A percentile compares a stretch with the other conserved stretches of the same genome.
Conservation (phyloP, 2,329 filamentous ascomycete species). For the Penicillium sp. region DNA sequence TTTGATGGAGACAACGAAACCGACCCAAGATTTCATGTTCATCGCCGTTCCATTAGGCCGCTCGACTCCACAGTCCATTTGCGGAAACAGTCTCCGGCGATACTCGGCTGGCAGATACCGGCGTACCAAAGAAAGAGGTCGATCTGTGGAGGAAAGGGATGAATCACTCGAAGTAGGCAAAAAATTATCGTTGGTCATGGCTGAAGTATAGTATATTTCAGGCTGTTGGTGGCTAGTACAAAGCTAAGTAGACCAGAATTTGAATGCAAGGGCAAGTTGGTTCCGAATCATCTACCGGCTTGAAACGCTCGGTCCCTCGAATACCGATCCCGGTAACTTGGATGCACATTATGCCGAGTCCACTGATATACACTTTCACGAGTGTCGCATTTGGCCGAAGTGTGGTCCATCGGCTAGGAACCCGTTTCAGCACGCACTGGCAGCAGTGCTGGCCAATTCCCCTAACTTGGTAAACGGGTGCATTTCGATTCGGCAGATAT, state of each 20-base stretch:
- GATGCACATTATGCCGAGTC: not conserved
- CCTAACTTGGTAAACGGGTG: not conserved
- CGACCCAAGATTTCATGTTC: not conserved
- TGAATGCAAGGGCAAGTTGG: no score
- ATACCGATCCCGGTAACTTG: not conserved
- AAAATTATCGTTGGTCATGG: not conserved
- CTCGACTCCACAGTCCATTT: not conserved
- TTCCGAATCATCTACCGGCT: no score
- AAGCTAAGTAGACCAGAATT: no score
- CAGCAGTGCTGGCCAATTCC: no score
- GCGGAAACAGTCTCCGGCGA: not conserved
- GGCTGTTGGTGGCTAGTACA: no score
- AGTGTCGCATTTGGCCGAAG: not conserved
- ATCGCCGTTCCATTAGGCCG: not conserved
- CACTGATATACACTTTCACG: slow-evolving; percentile 1
- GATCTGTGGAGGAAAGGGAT: not conserved
- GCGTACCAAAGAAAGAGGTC: not conserved
- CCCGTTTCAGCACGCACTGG: no score
- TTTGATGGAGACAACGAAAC: not conserved
- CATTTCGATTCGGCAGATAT: no score
- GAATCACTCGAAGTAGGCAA: not conserved
- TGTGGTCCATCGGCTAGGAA: not conserved
- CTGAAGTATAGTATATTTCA: not conserved
- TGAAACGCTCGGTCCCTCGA: no score
- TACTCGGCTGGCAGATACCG: slow-evolving; percentile 1